These are phyloP conservation scores for Trametes maxima DNA, from an alignment of 768 basidiomycete genomes.

Conservation along the genomic window DNA sequence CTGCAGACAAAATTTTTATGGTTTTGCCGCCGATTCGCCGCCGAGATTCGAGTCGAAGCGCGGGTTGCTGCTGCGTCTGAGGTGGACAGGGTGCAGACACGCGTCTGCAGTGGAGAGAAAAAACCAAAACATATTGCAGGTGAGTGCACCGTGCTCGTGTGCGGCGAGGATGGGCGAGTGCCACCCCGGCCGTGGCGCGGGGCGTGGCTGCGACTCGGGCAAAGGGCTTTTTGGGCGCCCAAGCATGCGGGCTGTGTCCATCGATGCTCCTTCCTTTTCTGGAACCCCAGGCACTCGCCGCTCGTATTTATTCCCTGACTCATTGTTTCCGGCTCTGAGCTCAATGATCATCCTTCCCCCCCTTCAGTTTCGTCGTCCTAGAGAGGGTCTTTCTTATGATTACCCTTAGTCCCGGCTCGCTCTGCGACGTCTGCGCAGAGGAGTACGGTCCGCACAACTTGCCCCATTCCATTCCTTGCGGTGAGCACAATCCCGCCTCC, in stretches of 20 bases:
- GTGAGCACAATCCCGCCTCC: constrained; percentile 44
- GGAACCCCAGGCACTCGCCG: constrained; percentile 27
- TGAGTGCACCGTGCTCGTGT: constrained; percentile 14
- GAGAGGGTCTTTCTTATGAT: constrained; percentile 54
- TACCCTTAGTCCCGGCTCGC: constrained; percentile 78
- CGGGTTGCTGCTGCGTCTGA: constrained; percentile 29
- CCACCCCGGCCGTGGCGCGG: constrained; percentile 16
- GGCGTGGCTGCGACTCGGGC: constrained; percentile 16
- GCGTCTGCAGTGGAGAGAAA: constrained; percentile 26
- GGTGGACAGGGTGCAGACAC: constrained; percentile 21
- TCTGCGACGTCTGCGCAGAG: constrained; percentile 90
- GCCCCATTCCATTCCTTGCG: constrained; percentile 83
- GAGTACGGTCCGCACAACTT: constrained; percentile 75
- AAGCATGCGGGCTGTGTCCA: constrained; percentile 19
- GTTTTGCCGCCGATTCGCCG: constrained; percentile 33
- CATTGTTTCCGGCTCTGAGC: constrained; percentile 27
- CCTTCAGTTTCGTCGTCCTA: constrained; percentile 29
- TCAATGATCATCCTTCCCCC: constrained; percentile 33
- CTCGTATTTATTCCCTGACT: constrained; percentile 32
- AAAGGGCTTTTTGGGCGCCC: constrained; percentile 25
- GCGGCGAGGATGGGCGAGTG: constrained; percentile 4
- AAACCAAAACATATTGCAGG: constrained; percentile 21
- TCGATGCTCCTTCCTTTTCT: constrained; percentile 20
- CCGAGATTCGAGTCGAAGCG: constrained; percentile 27
- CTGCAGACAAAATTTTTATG: constrained; percentile 28